phyloP scores from a whole-genome alignment of 768 basidiomycete species.

The Psilocybe subaeruginosa region DNA sequence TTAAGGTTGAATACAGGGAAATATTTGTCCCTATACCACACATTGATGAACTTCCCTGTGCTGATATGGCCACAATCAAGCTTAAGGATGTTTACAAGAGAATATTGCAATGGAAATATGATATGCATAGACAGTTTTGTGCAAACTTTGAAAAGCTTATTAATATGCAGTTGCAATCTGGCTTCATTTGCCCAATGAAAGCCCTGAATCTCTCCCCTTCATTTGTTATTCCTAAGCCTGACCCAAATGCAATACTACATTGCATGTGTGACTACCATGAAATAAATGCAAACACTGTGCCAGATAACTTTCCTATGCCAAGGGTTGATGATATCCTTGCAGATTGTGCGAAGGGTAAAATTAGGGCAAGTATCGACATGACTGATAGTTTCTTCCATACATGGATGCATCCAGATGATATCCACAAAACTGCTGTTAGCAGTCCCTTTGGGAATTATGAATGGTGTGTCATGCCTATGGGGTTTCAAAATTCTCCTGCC shows the following conservation, averaged over 20 bases:
- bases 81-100: conserved; percentile 28
- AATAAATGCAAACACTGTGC: conserved; percentile 29
- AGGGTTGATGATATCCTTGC: conserved; percentile 24
- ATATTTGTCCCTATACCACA: conserved; percentile 22
- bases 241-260: conserved; percentile 25
- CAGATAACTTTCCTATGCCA: conserved; percentile 25
- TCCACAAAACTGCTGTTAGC: conserved; percentile 34
- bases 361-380: conserved; percentile 22
- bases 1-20: conserved; percentile 8
- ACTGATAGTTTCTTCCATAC: conserved; percentile 30
- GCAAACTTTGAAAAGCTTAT: conserved; percentile 32
- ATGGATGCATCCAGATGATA: conserved; percentile 19
- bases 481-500: conserved; percentile 24
- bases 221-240: conserved; percentile 38
- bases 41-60: conserved; percentile 3
- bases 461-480: conserved; percentile 44
- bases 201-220: conserved; percentile 34
- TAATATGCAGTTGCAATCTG: conserved; percentile 29
- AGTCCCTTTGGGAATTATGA: conserved; percentile 43
- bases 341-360: conserved; percentile 20
- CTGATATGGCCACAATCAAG: conserved; percentile 11
- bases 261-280: conserved; percentile 36
- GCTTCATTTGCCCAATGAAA: conserved; percentile 29
- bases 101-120: conserved; percentile 23
- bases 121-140: conserved; percentile 29